Percentiles rank a stretch among this genome's conserved stretches.
phyloP scores from a whole-genome alignment of 2,329 filamentous ascomycete species.

The Chrysoporthe puriensis region DNA sequence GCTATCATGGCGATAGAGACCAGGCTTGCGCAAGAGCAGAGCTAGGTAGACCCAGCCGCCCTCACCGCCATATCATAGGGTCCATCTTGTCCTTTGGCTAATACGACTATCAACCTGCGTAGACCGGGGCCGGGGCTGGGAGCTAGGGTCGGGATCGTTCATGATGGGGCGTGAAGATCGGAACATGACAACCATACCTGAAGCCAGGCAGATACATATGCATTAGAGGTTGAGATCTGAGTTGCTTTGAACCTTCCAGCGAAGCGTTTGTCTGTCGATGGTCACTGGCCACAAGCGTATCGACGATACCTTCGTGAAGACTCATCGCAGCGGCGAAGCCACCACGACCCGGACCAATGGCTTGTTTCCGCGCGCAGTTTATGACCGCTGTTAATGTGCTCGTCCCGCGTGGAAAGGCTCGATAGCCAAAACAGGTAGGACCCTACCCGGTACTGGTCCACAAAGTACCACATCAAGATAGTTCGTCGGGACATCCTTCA shows the following conservation, averaged over 20 bases:
- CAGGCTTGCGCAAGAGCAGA: neutral
- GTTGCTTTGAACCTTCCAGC: neutral
- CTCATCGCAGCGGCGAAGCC: neutral
- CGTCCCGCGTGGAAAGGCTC: neutral
- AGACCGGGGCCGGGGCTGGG: constrained; percentile 2
- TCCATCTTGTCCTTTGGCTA: constrained; percentile 14
- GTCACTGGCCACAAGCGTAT: neutral
- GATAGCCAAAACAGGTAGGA: constrained; percentile 16
- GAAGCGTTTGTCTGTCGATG: neutral
- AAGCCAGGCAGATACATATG: neutral
- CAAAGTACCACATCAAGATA: constrained; percentile 11
- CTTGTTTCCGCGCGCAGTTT: neutral
- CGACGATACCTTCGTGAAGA: neutral
- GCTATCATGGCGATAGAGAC: neutral
- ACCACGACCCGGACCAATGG: neutral
- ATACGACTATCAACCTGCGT: constrained; percentile 18
- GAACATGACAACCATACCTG: neutral
- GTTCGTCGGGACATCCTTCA: neutral
- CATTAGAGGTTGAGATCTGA: neutral
- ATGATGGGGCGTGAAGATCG: neutral
- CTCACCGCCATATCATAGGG: constrained; percentile 25
- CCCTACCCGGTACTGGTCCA: constrained; percentile 5
- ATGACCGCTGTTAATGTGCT: neutral
- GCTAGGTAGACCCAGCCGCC: constrained; percentile 22
- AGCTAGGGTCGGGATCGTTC: constrained; percentile 13